A percentile compares a stretch with the other conserved stretches of the same genome.
These are phyloP conservation scores for Aspergillus asperescens DNA, from an alignment of 495 filamentous ascomycete genomes.

Conservation along the genomic window DNA sequence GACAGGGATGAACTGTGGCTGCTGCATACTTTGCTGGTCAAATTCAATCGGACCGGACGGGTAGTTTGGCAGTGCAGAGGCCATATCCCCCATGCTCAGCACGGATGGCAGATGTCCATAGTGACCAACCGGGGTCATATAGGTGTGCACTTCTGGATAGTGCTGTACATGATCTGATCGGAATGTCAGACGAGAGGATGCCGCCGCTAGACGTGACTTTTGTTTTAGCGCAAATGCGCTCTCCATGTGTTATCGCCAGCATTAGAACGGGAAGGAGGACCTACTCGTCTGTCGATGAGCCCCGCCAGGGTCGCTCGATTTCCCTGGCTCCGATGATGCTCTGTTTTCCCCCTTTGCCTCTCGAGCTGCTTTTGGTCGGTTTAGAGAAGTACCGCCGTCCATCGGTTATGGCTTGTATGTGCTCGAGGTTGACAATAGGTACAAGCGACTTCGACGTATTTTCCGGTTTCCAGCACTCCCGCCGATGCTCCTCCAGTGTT, in stretches of 20 bases:
- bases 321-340: constrained; percentile 14
- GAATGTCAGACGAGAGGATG: constrained; percentile 13
- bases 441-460: background rate
- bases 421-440: background rate
- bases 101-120: constrained; percentile 28
- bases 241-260: background rate
- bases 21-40: constrained; percentile 27
- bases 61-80: constrained; percentile 41
- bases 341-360: constrained; percentile 17
- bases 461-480: background rate
- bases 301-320: constrained; percentile 12
- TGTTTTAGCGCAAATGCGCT: background rate
- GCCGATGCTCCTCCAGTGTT: background rate
- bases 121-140: constrained; percentile 14
- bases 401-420: constrained; percentile 24
- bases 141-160: constrained; percentile 20
- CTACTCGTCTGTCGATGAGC: constrained; percentile 22
- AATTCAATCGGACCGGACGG: constrained; percentile 25
- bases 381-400: constrained; percentile 30
- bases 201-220: constrained; percentile 14
- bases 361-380: constrained; percentile 20
- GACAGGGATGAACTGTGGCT: constrained; percentile 19
- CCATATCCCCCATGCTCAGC: constrained; percentile 46
- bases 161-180: constrained; percentile 22
- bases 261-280: constrained; percentile 13